Conservation (phyloP, 208 protist species). For the Trypanosoma rangeli region DNA sequence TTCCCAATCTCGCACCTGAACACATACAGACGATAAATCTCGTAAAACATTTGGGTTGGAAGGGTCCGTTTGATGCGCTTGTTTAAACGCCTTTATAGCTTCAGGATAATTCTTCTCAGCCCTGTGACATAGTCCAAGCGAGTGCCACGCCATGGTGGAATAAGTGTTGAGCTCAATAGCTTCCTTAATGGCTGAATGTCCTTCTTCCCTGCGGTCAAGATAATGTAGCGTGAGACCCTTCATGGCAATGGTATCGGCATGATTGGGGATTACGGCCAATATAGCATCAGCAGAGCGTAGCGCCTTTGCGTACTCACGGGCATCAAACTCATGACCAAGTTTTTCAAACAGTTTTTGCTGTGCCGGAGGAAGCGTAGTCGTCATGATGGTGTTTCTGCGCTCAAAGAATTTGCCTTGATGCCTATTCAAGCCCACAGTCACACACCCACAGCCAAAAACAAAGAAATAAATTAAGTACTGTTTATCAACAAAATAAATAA, state of each 20-base stretch:
- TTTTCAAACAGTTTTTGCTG: slow-evolving; percentile 81
- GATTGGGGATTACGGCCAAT: slow-evolving; percentile 58
- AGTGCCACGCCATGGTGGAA: slow-evolving; percentile 93
- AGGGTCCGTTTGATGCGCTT: slow-evolving; percentile 63
- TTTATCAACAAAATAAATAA: slow-evolving; percentile 2
- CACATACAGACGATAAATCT: slow-evolving; percentile 87
- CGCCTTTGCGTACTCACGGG: slow-evolving; percentile 77
- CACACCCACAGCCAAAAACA: background rate
- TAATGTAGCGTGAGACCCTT: slow-evolving; percentile 76
- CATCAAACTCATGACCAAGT: slow-evolving; percentile 76
- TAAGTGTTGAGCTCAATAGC: slow-evolving; percentile 52
- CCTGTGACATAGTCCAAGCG: slow-evolving; percentile 91
- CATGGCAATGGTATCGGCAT: slow-evolving; percentile 84
- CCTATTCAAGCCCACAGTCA: background rate
- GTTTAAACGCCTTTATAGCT: slow-evolving; percentile 93
- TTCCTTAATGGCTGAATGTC: slow-evolving; percentile 54
- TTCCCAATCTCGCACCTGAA: slow-evolving; percentile 92
- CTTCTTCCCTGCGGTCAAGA: slow-evolving; percentile 73
- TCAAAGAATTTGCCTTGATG: background rate
- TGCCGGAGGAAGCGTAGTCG: slow-evolving; percentile 28
- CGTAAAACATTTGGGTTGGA: slow-evolving; percentile 89
- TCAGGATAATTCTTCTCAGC: slow-evolving; percentile 89
- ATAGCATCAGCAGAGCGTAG: slow-evolving; percentile 75
- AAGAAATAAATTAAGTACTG: background rate
- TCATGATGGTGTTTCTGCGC: slow-evolving; percentile 10